A percentile compares a stretch with the other conserved stretches of the same genome.
Conservation (phyloP, 2,329 filamentous ascomycete genomes). For the Colletotrichum navitas region DNA sequence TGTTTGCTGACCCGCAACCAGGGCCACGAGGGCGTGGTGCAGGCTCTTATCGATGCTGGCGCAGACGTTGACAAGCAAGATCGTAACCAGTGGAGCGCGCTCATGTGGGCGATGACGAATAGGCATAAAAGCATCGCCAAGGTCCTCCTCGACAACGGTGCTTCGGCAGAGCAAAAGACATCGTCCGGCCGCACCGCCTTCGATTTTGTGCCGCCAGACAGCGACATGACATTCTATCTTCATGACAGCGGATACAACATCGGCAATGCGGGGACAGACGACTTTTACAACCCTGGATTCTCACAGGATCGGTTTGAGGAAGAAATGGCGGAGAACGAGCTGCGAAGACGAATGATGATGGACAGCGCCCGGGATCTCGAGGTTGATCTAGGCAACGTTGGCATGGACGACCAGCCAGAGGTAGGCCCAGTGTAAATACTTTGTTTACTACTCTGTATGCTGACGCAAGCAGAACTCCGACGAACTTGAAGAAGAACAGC, state of each 20-base stretch:
- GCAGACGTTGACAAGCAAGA: conserved; percentile 94
- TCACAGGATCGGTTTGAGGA: conserved; percentile 96
- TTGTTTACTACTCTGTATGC: conserved; percentile 45
- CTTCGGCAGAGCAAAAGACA: conserved; percentile 95
- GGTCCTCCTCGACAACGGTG: conserved; percentile 89
- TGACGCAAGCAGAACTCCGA: conserved; percentile 57
- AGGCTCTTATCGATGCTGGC: conserved; percentile 84
- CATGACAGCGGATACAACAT: conserved; percentile 95
- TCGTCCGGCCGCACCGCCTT: conserved; percentile 94
- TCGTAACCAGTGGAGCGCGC: conserved; percentile 94
- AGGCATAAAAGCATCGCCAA: conserved; percentile 97
- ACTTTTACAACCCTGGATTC: conserved; percentile 94
- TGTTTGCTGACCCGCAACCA: conserved; percentile 50
- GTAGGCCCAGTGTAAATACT: conserved; percentile 60
- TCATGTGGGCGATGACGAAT: conserved; percentile 99
- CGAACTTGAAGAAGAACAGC: conserved; percentile 87
- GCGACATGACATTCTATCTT: conserved; percentile 95
- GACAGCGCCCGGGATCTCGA: conserved; percentile 97
- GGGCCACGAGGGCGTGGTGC: conserved; percentile 91
- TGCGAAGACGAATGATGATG: conserved; percentile 98
- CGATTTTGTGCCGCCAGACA: conserved; percentile 94
- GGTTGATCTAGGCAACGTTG: conserved; percentile 94
- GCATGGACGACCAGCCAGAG: conserved; percentile 95
- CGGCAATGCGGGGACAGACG: conserved; percentile 83
- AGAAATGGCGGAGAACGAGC: conserved; percentile 95